These are phyloP conservation scores for Tetradesmus lagerheimii DNA, from an alignment of 139 green algal genomes.

Conservation along the genomic window DNA sequence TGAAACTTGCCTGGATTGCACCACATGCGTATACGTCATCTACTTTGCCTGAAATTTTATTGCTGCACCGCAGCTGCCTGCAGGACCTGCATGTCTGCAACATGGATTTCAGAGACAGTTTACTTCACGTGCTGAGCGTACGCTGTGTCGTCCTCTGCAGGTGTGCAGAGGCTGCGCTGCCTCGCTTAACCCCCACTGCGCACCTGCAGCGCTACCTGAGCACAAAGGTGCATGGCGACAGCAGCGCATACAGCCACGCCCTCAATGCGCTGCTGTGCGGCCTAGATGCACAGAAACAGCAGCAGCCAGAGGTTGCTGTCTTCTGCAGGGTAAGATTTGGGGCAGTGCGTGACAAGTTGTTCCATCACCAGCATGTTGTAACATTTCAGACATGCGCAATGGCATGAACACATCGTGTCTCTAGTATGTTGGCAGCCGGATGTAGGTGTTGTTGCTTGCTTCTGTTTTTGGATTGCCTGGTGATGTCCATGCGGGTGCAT, in stretches of 20 bases:
- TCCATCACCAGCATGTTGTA: too few species aligned
- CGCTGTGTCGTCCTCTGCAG: neutral
- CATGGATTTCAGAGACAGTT: too few species aligned
- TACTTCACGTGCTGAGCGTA: neutral
- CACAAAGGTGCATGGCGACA: slow-evolving; percentile 10
- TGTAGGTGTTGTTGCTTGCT: too few species aligned
- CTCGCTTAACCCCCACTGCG: neutral
- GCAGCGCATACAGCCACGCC: neutral
- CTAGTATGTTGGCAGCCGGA: too few species aligned
- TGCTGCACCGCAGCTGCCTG: neutral
- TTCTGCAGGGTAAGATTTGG: slow-evolving; percentile 16
- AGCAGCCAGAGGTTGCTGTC: slow-evolving; percentile 23
- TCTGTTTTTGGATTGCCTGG: too few species aligned
- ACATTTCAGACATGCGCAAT: too few species aligned
- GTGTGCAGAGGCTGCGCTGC: neutral
- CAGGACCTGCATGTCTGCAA: too few species aligned
- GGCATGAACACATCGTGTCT: too few species aligned
- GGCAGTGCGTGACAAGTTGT: too few species aligned
- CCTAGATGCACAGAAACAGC: slow-evolving; percentile 16
- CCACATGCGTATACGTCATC: neutral
- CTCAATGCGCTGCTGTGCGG: neutral
- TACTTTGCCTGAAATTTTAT: too few species aligned
- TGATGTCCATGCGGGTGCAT: too few species aligned
- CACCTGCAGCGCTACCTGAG: slow-evolving; percentile 36
- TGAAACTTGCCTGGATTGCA: neutral